Evolutionary conservation across 2,329 filamentous ascomycete genomes (phyloP), one percentile per base, ranked within the genome.

Genomic region (Trichoderma harzianum): DNA sequence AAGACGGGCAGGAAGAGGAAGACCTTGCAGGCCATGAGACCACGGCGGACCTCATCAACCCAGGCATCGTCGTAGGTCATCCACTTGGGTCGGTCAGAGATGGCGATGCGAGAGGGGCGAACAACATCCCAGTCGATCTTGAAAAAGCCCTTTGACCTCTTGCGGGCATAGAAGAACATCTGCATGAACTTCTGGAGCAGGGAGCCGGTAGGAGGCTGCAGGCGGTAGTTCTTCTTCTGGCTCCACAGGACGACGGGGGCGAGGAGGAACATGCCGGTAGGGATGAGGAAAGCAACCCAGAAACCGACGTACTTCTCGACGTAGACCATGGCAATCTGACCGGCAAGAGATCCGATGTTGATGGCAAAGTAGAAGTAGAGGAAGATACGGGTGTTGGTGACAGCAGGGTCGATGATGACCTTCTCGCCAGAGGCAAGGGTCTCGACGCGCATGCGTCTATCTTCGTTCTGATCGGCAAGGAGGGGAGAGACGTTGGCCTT

Each of bases 1-100:
- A 88, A 89, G 74, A 90, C 86, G 53, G 91, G 91, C 71, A 90
- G 87, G 84, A 91, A 93, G 73, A 90, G 80, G 80, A 93, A 95
- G 39, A 93, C 91, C 74, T 88, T 85, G 83, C 91, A 93, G 71
- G 91, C 91, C 76, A 87, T 85, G 71, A 92, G 83, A 73, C 91
- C 92, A 81, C 92, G 90, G 67, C 86, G 86, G 63, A 94, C 89
- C 78, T 95, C 91, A 78, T 94, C 92, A 39, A 95, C 92, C 92
- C 92, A 95, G 67, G 89, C 88, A 75, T 95, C 93, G 74, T 95
- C 92, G 76, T 94, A 94, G 0, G 90, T 92, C 91, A 95, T 94
- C 92, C 92, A 95, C 0, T 70, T 53, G 0, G 92, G 92, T 69
- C 90, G 89, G 74, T 85, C 79, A 1, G 79, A 80, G 47, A 86